Percentiles rank a stretch among this genome's conserved stretches.
Evolutionary conservation across 2,329 filamentous ascomycete genomes (phyloP).

Genomic region (Ophiostoma pallidulum): DNA sequence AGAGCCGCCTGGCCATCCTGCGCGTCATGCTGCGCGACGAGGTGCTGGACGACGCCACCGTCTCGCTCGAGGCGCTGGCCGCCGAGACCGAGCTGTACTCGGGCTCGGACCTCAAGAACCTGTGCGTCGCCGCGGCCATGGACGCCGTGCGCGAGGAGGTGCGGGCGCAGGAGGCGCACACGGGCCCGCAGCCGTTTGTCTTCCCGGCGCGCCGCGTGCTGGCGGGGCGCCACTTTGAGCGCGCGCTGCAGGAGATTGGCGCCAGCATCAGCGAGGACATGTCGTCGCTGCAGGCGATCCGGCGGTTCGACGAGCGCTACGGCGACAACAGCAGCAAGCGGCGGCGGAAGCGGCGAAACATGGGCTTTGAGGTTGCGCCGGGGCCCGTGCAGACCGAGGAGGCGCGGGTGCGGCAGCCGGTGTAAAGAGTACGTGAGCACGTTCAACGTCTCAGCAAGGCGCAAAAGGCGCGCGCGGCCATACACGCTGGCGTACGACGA

Average conservation of each 20-base stretch:
- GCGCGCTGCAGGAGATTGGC: conserved; percentile 77
- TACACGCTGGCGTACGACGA: too few species aligned
- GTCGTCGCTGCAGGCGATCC: conserved; percentile 72
- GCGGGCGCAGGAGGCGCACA: conserved; percentile 23
- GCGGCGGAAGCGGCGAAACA: conserved; percentile 47
- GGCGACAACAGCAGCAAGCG: conserved; percentile 67
- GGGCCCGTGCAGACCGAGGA: conserved; percentile 33
- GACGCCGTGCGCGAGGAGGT: conserved; percentile 69
- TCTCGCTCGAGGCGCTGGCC: conserved; percentile 55
- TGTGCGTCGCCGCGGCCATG: conserved; percentile 71
- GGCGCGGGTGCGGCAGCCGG: conserved; percentile 31
- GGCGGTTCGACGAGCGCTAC: conserved; percentile 93
- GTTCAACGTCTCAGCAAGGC: too few species aligned
- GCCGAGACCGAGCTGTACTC: conserved; percentile 66
- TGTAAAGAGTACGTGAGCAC: not conserved
- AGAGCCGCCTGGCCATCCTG: conserved; percentile 52
- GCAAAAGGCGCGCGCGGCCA: too few species aligned
- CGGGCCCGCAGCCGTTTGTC: conserved; percentile 36
- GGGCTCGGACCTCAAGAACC: conserved; percentile 74
- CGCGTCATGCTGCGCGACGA: conserved; percentile 63
- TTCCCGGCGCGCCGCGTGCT: conserved; percentile 64
- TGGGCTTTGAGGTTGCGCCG: conserved; percentile 49
- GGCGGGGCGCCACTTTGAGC: conserved; percentile 65
- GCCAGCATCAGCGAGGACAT: conserved; percentile 93
- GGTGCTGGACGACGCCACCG: conserved; percentile 42